Conservation (phyloP, 768 basidiomycete species). For the Hebeloma cylindrosporum region DNA sequence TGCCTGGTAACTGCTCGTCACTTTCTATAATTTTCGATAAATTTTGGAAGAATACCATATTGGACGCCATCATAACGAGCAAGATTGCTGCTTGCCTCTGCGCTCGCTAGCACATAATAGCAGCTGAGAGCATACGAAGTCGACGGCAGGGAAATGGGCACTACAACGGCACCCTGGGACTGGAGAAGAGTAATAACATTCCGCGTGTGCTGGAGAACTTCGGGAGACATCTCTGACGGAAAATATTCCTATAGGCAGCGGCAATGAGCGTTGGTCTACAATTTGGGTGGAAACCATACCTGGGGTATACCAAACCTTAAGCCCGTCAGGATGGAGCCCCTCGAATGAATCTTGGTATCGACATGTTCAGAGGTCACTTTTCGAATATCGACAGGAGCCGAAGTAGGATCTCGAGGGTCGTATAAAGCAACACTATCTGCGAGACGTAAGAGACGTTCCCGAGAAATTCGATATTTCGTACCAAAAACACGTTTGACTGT, state of each 20-base stretch:
- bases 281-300: constrained; percentile 34
- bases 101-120: constrained; percentile 94
- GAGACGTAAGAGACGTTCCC: background rate
- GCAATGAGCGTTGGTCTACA: background rate
- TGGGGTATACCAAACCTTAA: constrained; percentile 77
- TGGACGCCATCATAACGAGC: constrained; percentile 87
- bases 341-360: constrained; percentile 8
- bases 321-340: constrained; percentile 39
- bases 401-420: constrained; percentile 77
- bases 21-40: background rate
- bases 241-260: constrained; percentile 71
- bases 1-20: constrained; percentile 36
- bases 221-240: constrained; percentile 58
- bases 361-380: constrained; percentile 19
- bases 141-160: constrained; percentile 72
- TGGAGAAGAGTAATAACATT: constrained; percentile 40
- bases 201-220: constrained; percentile 47
- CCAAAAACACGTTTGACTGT: constrained; percentile 60
- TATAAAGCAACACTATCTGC: constrained; percentile 50
- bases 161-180: constrained; percentile 60
- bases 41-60: constrained; percentile 72
- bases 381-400: constrained; percentile 45
- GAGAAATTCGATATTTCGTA: constrained; percentile 33
- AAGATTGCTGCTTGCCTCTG: constrained; percentile 91
- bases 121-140: constrained; percentile 77